phyloP scores from a whole-genome alignment of 2,329 filamentous ascomycete species.

The Epichloe glyceriae region DNA sequence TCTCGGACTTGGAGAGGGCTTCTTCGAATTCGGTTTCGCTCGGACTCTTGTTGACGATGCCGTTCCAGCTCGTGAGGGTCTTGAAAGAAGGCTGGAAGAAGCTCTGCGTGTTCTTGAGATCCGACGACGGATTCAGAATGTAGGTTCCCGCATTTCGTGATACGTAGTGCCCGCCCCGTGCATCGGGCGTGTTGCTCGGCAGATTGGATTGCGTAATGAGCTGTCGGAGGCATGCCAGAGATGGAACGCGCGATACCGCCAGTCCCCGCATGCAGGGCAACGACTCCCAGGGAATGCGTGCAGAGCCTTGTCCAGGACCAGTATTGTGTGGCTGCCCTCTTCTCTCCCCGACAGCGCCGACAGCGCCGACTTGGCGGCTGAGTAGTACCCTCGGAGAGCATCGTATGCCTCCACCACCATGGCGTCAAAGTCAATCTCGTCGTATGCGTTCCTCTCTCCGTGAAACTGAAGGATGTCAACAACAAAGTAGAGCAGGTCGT shows the following conservation, averaged over 20 bases:
- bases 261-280: conserved; percentile 69
- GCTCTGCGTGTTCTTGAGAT: conserved; percentile 66
- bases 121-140: conserved; percentile 79
- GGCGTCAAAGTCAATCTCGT: conserved; percentile 89
- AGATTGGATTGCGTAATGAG: conserved; percentile 46
- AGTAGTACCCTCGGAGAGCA: conserved; percentile 68
- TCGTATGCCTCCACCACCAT: conserved; percentile 85
- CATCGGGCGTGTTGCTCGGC: conserved; percentile 6
- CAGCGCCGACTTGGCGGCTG: conserved; percentile 26
- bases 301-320: conserved; percentile 82
- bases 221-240: conserved; percentile 67
- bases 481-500: conserved; percentile 88
- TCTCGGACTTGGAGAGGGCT: conserved; percentile 50
- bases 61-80: conserved; percentile 56
- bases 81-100: conserved; percentile 56
- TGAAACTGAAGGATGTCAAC: conserved; percentile 95
- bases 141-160: conserved; percentile 50
- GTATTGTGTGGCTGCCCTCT: conserved; percentile 56
- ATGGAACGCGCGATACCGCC: conserved; percentile 79
- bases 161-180: conserved; percentile 37
- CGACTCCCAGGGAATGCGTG: conserved; percentile 92
- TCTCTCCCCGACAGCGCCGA: conserved; percentile 22
- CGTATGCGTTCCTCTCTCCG: conserved; percentile 90
- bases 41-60: conserved; percentile 56
- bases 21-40: conserved; percentile 64